A percentile compares a stretch with the other conserved stretches of the same genome.
Conservation (phyloP, 2,329 filamentous ascomycete genomes). For the Emericellopsis cladophorae region DNA sequence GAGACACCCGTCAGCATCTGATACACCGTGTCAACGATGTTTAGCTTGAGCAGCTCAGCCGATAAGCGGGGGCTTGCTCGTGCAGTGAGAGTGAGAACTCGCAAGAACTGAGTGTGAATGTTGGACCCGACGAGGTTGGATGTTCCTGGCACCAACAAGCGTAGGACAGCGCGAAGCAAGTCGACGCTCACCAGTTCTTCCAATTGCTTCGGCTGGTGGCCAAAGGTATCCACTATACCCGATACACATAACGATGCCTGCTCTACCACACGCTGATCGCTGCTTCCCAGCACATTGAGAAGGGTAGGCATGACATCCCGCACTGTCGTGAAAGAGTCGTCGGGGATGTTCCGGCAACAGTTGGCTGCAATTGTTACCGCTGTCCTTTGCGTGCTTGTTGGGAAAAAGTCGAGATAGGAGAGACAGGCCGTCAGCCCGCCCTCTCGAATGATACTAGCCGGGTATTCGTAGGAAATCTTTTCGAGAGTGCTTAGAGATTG, state of each 20-base stretch:
- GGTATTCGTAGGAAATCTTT: slow-evolving; percentile 95
- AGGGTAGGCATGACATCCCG: slow-evolving; percentile 94
- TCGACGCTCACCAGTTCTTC: slow-evolving; percentile 88
- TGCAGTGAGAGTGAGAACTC: slow-evolving; percentile 81
- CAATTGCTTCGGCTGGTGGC: slow-evolving; percentile 71
- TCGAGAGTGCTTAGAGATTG: slow-evolving; percentile 93
- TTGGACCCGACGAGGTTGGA: slow-evolving; percentile 89
- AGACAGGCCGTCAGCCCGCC: slow-evolving; percentile 92
- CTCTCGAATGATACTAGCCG: slow-evolving; percentile 86
- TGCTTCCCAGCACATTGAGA: slow-evolving; percentile 80
- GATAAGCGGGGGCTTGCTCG: slow-evolving; percentile 80
- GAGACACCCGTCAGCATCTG: slow-evolving; percentile 95
- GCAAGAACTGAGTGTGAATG: slow-evolving; percentile 92
- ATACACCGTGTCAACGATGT: slow-evolving; percentile 93
- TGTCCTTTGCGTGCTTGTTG: slow-evolving; percentile 90
- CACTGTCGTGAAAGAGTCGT: slow-evolving; percentile 85
- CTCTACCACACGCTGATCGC: slow-evolving; percentile 91
- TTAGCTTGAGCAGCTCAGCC: slow-evolving; percentile 85
- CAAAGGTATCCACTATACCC: slow-evolving; percentile 94
- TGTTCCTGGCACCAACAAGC: slow-evolving; percentile 81
- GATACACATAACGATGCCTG: slow-evolving; percentile 93
- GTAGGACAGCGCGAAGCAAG: slow-evolving; percentile 70
- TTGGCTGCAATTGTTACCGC: slow-evolving; percentile 96
- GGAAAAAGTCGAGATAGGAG: slow-evolving; percentile 93
- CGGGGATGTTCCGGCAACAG: slow-evolving; percentile 91